phyloP scores from a whole-genome alignment of 2,329 filamentous ascomycete species.

The Aureobasidium leucospermi region DNA sequence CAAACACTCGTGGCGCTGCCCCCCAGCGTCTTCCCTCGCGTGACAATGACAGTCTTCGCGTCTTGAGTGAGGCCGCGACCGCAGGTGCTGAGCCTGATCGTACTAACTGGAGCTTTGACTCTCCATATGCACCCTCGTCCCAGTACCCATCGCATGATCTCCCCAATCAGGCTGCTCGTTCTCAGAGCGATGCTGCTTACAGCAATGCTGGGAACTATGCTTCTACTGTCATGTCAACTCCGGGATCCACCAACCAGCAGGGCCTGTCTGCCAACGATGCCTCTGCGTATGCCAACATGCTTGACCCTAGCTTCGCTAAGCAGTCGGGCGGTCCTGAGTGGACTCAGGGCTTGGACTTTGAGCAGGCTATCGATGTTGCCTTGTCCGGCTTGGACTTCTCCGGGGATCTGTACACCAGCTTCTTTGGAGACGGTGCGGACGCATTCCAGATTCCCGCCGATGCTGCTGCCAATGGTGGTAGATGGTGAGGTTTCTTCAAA shows the following conservation, averaged over 20 bases:
- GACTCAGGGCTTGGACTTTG: slow-evolving; percentile 17
- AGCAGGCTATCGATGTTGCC: slow-evolving; percentile 17
- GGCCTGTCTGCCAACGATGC: neutral
- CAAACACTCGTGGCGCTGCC: neutral
- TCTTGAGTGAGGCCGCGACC: slow-evolving; percentile 17
- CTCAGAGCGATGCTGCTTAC: slow-evolving; percentile 2
- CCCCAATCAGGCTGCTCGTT: neutral
- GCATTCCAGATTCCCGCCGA: slow-evolving; percentile 15
- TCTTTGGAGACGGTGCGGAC: slow-evolving; percentile 16
- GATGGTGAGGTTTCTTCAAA: neutral
- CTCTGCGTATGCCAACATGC: slow-evolving; percentile 6
- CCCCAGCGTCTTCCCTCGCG: slow-evolving; percentile 4
- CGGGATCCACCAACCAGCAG: neutral
- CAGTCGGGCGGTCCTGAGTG: slow-evolving; percentile 12
- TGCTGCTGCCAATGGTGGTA: neutral
- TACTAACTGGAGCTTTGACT: slow-evolving; percentile 15
- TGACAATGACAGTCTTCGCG: slow-evolving; percentile 13
- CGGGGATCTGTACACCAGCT: slow-evolving; percentile 17
- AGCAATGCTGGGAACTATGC: neutral
- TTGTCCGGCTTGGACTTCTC: slow-evolving; percentile 15
- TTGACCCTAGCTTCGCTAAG: slow-evolving; percentile 8
- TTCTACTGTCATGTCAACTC: slow-evolving; percentile 10
- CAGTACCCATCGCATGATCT: neutral
- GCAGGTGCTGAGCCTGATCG: slow-evolving; percentile 14
- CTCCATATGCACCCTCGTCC: slow-evolving; percentile 9